A percentile compares a stretch with the other conserved stretches of the same genome.
Evolutionary conservation across 225 moss, liverwort and hornwort species (phyloP).

Genomic region (Neckera pumila): DNA sequence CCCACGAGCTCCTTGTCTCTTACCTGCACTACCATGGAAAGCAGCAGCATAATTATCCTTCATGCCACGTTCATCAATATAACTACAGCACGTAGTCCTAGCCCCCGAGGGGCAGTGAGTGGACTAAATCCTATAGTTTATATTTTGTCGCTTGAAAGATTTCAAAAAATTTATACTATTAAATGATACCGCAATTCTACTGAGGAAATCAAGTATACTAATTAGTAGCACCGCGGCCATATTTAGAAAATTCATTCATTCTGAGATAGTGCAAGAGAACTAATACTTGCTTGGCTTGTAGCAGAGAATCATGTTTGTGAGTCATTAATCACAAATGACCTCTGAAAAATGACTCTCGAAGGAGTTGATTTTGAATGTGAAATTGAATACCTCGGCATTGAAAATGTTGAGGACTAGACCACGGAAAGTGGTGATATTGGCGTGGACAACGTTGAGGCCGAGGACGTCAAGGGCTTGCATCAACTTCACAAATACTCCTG

Average conservation of each 20-base stretch:
- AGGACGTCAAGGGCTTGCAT: conserved; percentile 86
- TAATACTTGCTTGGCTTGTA: too few relatives aligned
- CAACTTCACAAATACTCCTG: conserved; percentile 78
- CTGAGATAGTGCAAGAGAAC: neutral
- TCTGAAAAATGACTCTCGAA: neutral
- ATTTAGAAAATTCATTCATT: neutral
- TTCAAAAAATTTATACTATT: neutral
- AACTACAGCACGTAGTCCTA: neutral
- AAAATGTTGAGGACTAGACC: conserved; percentile 85
- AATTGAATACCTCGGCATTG: conserved; percentile 71
- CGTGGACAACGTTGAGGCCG: conserved; percentile 84
- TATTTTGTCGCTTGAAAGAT: neutral
- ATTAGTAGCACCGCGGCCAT: neutral
- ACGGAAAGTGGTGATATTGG: conserved; percentile 91
- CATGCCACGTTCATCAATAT: neutral
- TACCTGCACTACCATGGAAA: conserved; percentile 22
- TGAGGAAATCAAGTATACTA: neutral
- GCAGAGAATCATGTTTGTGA: neutral
- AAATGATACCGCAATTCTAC: neutral
- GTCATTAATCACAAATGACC: neutral
- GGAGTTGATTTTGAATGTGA: neutral
- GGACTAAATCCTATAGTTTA: neutral
- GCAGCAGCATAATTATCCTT: neutral
- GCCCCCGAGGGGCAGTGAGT: neutral
- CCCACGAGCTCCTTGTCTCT: conserved; percentile 64